A percentile compares a stretch with the other conserved stretches of the same genome.
Conservation (phyloP, 1,139 yeast species). For the Diutina catenulata region DNA sequence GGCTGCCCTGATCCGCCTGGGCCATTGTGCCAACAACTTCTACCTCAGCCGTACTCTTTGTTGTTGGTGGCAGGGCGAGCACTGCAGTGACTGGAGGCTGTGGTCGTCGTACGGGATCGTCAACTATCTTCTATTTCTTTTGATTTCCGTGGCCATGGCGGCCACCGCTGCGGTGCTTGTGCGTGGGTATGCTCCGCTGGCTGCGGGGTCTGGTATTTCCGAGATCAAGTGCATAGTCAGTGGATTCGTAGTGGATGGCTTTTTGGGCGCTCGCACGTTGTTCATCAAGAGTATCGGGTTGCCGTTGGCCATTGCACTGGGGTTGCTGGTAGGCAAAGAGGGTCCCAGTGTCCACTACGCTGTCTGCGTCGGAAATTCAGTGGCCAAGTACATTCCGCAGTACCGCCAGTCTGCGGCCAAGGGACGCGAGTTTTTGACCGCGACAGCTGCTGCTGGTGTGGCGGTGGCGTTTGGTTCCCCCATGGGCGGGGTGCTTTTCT, state of each 20-base stretch:
- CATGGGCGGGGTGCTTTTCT: slow-evolving; percentile 59
- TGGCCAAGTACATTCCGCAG: slow-evolving; percentile 40
- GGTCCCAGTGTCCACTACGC: slow-evolving; percentile 86
- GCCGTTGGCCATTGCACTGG: slow-evolving; percentile 79
- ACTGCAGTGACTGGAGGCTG: slow-evolving; percentile 43
- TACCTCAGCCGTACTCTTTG: slow-evolving; percentile 70
- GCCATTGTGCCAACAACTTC: slow-evolving; percentile 62
- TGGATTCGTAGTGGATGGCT: slow-evolving; percentile 76
- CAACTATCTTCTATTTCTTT: slow-evolving; percentile 49
- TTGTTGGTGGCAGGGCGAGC: slow-evolving; percentile 54
- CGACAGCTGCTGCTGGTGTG: slow-evolving; percentile 59
- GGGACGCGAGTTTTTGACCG: slow-evolving; percentile 44
- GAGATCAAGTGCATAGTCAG: slow-evolving; percentile 93
- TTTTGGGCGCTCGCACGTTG: slow-evolving; percentile 64
- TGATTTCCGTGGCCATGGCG: slow-evolving; percentile 52
- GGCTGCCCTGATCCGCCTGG: slow-evolving; percentile 68
- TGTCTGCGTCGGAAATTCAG: slow-evolving; percentile 63
- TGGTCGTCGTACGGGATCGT: slow-evolving; percentile 36
- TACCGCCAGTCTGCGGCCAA: slow-evolving; percentile 37
- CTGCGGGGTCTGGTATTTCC: slow-evolving; percentile 95
- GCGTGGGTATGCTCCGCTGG: slow-evolving; percentile 66
- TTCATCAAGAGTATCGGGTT: slow-evolving; percentile 66
- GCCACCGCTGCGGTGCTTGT: slow-evolving; percentile 58
- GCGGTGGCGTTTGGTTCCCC: slow-evolving; percentile 70
- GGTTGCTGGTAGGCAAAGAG: slow-evolving; percentile 72